Evolutionary conservation across 192 early-diverging fungal species (phyloP).

Genomic region (Backusella macrospora): DNA sequence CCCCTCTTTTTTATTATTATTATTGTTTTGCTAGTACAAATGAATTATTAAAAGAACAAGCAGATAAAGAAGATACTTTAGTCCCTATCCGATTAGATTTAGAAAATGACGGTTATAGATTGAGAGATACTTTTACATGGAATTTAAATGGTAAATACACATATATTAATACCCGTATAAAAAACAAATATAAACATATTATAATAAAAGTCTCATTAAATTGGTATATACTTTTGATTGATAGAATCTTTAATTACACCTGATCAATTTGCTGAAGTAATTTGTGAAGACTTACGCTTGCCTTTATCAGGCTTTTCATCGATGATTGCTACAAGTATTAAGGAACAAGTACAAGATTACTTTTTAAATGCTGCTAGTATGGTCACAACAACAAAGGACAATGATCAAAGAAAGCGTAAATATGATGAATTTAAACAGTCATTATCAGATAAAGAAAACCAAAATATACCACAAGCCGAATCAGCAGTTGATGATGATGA

Average conservation of each 20-base stretch:
- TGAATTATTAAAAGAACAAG: slow-evolving; percentile 62
- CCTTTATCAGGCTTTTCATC: slow-evolving; percentile 64
- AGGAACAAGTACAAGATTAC: slow-evolving; percentile 91
- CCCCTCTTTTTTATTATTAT: slow-evolving; percentile 10
- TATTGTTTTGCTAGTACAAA: slow-evolving; percentile 41
- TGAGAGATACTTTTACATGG: slow-evolving; percentile 96
- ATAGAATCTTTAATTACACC: slow-evolving; percentile 69
- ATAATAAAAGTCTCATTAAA: neutral
- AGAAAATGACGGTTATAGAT: slow-evolving; percentile 80
- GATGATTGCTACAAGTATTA: slow-evolving; percentile 68
- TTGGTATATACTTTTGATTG: neutral
- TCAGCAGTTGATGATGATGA: neutral
- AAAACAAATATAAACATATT: neutral
- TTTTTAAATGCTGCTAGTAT: slow-evolving; percentile 47
- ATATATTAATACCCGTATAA: no score
- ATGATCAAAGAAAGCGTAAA: neutral
- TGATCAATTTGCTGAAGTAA: slow-evolving; percentile 75
- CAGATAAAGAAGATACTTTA: slow-evolving; percentile 68
- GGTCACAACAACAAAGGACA: neutral
- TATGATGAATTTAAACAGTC: slow-evolving; percentile 1
- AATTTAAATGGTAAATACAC: slow-evolving; percentile 80
- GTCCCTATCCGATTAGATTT: slow-evolving; percentile 91
- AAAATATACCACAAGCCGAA: neutral
- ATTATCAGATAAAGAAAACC: slow-evolving; percentile 9
- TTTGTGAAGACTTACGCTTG: slow-evolving; percentile 85